Evolutionary conservation across 805 yeast species (phyloP).

Genomic region (Lipomyces starkeyi): DNA sequence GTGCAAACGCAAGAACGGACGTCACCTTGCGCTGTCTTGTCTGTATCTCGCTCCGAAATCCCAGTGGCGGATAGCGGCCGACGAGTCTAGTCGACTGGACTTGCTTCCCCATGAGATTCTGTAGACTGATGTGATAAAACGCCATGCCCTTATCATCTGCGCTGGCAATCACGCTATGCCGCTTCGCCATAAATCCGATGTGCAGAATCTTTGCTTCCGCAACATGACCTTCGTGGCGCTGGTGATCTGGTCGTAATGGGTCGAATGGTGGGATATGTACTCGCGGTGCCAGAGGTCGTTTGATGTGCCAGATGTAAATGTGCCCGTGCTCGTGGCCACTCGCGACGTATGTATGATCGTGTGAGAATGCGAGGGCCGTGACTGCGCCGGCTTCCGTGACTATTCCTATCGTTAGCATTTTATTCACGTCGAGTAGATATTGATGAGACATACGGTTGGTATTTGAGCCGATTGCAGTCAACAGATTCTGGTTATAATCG

Average conservation of each 20-base stretch:
- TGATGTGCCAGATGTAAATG: constrained; percentile 71
- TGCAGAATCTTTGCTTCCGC: constrained; percentile 51
- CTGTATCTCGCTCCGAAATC: constrained; percentile 42
- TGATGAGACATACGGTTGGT: constrained; percentile 22
- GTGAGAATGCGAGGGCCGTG: constrained; percentile 62
- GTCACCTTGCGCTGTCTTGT: constrained; percentile 37
- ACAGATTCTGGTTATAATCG: constrained; percentile 67
- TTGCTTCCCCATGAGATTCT: constrained; percentile 60
- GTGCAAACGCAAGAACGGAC: constrained; percentile 52
- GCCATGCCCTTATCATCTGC: constrained; percentile 64
- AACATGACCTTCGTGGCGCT: constrained; percentile 49
- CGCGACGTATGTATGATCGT: constrained; percentile 72
- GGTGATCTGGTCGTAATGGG: constrained; percentile 25
- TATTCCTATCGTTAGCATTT: constrained; percentile 10
- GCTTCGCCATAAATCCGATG: constrained; percentile 55
- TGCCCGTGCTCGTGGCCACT: constrained; percentile 72
- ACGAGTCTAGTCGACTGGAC: constrained; percentile 57
- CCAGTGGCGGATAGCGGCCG: constrained; percentile 53
- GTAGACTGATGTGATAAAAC: constrained; percentile 66
- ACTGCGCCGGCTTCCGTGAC: constrained; percentile 55
- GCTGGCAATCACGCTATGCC: constrained; percentile 63
- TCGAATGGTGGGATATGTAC: constrained; percentile 44
- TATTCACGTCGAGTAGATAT: neutral
- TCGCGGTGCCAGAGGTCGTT: constrained; percentile 44
- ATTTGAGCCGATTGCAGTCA: constrained; percentile 50